Conservation (phyloP, 768 basidiomycete species). For the Mycena floridula region DNA sequence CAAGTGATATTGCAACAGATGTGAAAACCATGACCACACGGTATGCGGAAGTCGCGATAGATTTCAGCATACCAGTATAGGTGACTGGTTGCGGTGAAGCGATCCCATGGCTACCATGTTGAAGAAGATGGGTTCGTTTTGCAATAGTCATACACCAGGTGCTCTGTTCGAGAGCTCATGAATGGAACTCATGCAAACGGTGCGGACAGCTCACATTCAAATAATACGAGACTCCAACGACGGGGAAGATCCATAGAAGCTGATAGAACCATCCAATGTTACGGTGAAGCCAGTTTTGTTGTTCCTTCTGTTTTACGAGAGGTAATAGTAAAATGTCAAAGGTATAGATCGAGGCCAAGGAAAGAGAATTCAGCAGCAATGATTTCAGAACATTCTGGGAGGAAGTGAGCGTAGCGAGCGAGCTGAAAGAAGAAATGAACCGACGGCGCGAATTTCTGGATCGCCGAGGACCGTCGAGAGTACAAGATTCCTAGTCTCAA, state of each 20-base stretch:
- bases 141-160: constrained; percentile 77
- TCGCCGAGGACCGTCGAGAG: constrained; percentile 57
- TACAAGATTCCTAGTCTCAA: constrained; percentile 63
- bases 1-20: constrained; percentile 63
- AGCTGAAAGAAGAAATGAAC: no score
- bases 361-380: constrained; percentile 63
- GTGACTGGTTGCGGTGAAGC: constrained; percentile 44
- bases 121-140: constrained; percentile 65
- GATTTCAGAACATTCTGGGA: constrained; percentile 79
- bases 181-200: constrained; percentile 1
- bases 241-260: constrained; percentile 72
- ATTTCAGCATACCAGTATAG: constrained; percentile 65
- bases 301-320: constrained; percentile 42
- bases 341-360: constrained; percentile 66
- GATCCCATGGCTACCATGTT: constrained; percentile 56
- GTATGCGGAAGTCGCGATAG: constrained; percentile 77
- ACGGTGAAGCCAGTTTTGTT: constrained; percentile 60
- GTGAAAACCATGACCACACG: constrained; percentile 78
- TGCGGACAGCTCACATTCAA: constrained; percentile 55
- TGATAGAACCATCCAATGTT: constrained; percentile 76
- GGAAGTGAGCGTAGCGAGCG: no score
- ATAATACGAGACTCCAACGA: constrained; percentile 72
- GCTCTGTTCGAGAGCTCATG: constrained; percentile 37
- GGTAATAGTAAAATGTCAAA: constrained; percentile 71
- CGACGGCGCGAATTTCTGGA: constrained; percentile 63